Percentiles rank a stretch among this genome's conserved stretches.
These are phyloP conservation scores for Dendrostoma leiphaemia DNA, from an alignment of 2,329 filamentous ascomycete genomes.

Conservation along the genomic window DNA sequence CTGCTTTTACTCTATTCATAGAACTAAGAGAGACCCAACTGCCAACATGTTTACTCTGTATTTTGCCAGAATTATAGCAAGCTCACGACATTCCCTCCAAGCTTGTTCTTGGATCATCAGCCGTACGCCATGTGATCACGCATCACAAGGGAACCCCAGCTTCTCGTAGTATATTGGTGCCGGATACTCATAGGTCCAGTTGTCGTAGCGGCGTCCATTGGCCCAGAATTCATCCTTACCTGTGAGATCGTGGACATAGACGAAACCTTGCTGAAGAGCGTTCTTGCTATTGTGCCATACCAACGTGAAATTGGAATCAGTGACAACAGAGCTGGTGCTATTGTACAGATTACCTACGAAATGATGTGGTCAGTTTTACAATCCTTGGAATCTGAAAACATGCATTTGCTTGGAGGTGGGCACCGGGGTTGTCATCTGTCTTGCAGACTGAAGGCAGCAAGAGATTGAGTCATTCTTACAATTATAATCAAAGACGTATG, in stretches of 20 bases:
- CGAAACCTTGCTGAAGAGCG: neutral
- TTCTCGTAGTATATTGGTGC: constrained; percentile 3
- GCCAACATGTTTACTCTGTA: too few relatives aligned
- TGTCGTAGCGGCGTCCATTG: neutral
- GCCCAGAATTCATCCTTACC: constrained; percentile 1
- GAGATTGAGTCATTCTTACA: neutral
- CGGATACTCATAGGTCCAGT: neutral
- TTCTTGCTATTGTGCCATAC: neutral
- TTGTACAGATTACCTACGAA: neutral
- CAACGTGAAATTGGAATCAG: constrained; percentile 29
- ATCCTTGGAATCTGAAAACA: neutral
- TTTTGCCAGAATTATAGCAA: too few relatives aligned
- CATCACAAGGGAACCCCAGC: neutral
- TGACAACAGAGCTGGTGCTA: constrained; percentile 34
- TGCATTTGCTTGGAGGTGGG: too few relatives aligned
- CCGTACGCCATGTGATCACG: neutral
- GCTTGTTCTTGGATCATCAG: too few relatives aligned
- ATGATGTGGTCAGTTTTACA: neutral
- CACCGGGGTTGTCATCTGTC: too few relatives aligned
- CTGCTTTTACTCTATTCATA: too few relatives aligned
- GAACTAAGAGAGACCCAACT: too few relatives aligned
- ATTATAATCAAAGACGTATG: constrained; percentile 5
- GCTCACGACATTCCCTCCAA: too few relatives aligned
- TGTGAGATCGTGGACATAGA: neutral
- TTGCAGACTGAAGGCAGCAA: too few relatives aligned